phyloP scores from a whole-genome alignment of 352 stramenopile genomes.

The Phytophthora sp. region DNA sequence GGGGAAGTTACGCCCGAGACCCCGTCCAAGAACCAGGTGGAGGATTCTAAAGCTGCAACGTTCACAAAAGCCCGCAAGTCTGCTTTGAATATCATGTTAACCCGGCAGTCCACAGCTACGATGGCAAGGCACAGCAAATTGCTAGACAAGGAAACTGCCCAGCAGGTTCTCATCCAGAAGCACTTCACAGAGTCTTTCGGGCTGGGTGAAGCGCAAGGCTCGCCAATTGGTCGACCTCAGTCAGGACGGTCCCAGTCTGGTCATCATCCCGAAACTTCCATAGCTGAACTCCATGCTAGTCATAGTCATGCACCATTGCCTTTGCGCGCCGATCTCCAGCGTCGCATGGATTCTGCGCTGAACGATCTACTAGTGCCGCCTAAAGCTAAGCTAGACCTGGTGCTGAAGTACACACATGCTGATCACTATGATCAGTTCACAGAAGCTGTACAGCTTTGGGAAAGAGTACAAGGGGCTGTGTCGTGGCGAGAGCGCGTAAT shows the following conservation, averaged over 20 bases:
- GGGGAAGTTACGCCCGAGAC: background rate
- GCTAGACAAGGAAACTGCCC: constrained; percentile 44
- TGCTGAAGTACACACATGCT: constrained; percentile 78
- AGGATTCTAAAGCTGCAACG: constrained; percentile 5
- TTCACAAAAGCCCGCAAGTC: constrained; percentile 43
- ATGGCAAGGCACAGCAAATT: constrained; percentile 40
- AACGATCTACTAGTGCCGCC: constrained; percentile 50
- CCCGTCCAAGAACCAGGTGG: constrained; percentile 14
- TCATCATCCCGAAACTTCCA: background rate
- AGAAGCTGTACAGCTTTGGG: constrained; percentile 68
- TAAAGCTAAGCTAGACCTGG: constrained; percentile 65
- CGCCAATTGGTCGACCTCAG: constrained; percentile 2
- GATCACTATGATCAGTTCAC: constrained; percentile 67
- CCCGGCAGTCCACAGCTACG: constrained; percentile 18
- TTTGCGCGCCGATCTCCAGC: constrained; percentile 63
- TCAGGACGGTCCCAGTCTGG: constrained; percentile 1
- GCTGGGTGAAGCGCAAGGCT: background rate
- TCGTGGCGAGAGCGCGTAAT: constrained; percentile 51
- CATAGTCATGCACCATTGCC: constrained; percentile 51
- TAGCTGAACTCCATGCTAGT: background rate
- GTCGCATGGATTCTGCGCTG: constrained; percentile 64
- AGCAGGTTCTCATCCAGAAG: constrained; percentile 54
- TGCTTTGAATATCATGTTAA: constrained; percentile 51
- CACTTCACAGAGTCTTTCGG: constrained; percentile 38
- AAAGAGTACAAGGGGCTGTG: constrained; percentile 52